These are phyloP conservation scores for Ophiostoma sp. DNA, from an alignment of 2,329 filamentous ascomycete genomes.

Conservation along the genomic window DNA sequence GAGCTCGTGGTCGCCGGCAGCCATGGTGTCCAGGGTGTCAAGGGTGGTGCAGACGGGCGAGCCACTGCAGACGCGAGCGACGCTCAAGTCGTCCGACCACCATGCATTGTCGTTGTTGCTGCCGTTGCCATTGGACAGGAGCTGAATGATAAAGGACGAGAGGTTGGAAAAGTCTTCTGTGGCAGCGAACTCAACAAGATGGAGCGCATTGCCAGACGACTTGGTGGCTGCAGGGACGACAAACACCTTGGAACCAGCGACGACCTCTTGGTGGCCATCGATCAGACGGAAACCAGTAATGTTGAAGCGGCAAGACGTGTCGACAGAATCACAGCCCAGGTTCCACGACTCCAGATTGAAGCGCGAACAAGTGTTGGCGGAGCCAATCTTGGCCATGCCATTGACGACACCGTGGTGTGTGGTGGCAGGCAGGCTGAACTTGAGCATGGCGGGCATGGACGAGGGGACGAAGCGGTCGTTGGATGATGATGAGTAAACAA, in stretches of 20 bases:
- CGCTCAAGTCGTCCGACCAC: constrained; percentile 48
- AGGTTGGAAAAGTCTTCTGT: constrained; percentile 37
- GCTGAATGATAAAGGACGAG: constrained; percentile 43
- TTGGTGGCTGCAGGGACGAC: constrained; percentile 37
- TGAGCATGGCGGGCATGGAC: constrained; percentile 32
- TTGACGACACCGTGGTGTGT: constrained; percentile 21
- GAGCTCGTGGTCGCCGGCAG: too few species aligned
- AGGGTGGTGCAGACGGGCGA: not conserved
- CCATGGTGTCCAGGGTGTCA: not conserved
- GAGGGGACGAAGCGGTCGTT: constrained; percentile 28
- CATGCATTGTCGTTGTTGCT: constrained; percentile 39
- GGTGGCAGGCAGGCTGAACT: constrained; percentile 34
- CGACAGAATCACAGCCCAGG: constrained; percentile 43
- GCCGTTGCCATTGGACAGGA: constrained; percentile 35
- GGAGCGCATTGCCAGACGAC: constrained; percentile 37
- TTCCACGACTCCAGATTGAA: constrained; percentile 42
- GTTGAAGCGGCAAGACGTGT: constrained; percentile 40
- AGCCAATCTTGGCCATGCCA: constrained; percentile 34
- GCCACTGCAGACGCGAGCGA: constrained; percentile 4
- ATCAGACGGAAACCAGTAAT: constrained; percentile 38
- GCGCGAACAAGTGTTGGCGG: constrained; percentile 35
- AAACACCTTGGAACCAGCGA: constrained; percentile 32
- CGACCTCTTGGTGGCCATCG: constrained; percentile 34
- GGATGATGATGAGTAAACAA: constrained; percentile 30
- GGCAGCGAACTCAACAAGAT: constrained; percentile 32